phyloP scores from a whole-genome alignment of 2,329 filamentous ascomycete species.

The Cadophora sp. region DNA sequence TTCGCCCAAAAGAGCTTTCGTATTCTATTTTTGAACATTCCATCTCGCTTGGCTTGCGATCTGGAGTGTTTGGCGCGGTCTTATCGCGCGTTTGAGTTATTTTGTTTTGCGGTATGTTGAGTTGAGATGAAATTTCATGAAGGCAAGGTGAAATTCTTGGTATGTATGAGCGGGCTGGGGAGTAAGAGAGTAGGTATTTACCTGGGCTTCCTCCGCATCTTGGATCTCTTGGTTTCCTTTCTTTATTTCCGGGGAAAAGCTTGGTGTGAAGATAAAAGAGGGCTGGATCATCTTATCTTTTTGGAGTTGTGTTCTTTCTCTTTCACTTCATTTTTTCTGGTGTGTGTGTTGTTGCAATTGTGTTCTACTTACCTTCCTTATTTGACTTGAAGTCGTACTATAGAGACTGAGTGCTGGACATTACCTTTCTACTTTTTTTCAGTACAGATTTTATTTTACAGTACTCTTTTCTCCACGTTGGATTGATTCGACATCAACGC shows the following conservation, averaged over 20 bases:
- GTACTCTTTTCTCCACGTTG: not conserved
- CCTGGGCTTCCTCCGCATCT: not conserved
- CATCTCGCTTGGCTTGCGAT: not conserved
- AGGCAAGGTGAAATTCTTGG: not conserved
- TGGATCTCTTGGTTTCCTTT: no score
- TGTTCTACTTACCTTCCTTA: not conserved
- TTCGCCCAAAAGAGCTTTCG: no score
- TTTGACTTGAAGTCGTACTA: not conserved
- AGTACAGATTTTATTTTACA: not conserved
- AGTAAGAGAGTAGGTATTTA: not conserved
- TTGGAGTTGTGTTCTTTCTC: not conserved
- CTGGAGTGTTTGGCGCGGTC: not conserved
- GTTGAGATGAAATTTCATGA: not conserved
- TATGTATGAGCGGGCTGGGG: not conserved
- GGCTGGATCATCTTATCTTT: conserved; percentile 7
- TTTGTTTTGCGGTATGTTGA: not conserved
- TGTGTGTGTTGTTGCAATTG: no score
- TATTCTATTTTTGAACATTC: not conserved
- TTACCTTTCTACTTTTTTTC: not conserved
- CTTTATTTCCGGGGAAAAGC: not conserved
- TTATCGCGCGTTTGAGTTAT: not conserved
- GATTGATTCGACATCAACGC: not conserved
- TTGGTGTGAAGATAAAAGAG: not conserved
- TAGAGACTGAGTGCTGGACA: not conserved
- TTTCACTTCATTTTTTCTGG: no score